Conservation (phyloP, 202 grass and related monocot genomes). For the Thinopyrum obtusiflorum region DNA sequence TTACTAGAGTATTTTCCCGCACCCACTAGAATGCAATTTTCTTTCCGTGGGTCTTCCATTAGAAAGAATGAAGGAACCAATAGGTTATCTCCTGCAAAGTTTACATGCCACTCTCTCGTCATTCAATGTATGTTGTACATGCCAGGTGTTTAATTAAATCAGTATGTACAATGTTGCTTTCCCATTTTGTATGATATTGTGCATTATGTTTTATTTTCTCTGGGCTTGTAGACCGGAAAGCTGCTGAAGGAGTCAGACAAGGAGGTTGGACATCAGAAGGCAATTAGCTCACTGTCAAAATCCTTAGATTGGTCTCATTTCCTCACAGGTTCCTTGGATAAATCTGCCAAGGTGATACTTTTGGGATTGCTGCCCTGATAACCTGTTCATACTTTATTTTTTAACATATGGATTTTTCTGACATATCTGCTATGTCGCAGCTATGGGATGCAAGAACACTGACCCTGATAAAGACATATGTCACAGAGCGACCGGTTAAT, state of each 20-base stretch:
- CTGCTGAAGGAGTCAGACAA: slow-evolving; percentile 72
- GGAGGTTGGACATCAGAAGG: slow-evolving; percentile 69
- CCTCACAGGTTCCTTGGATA: slow-evolving; percentile 79
- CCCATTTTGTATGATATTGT: not conserved
- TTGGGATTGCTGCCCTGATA: not conserved
- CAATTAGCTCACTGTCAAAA: slow-evolving; percentile 68
- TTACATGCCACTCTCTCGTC: not conserved
- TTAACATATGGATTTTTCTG: not conserved
- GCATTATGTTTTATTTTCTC: slow-evolving; percentile 5
- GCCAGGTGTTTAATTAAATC: not conserved
- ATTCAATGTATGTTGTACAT: not conserved
- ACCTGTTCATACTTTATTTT: not conserved
- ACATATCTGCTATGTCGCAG: slow-evolving; percentile 28
- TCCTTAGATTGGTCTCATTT: slow-evolving; percentile 73
- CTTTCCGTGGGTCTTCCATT: not conserved
- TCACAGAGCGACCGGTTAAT: slow-evolving; percentile 83
- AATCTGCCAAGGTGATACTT: slow-evolving; percentile 73
- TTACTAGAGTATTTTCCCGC: not conserved
- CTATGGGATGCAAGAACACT: slow-evolving; percentile 73
- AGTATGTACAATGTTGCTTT: not conserved
- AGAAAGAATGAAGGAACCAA: not conserved
- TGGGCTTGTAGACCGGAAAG: slow-evolving; percentile 60
- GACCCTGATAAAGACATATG: slow-evolving; percentile 77
- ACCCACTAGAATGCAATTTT: not conserved
- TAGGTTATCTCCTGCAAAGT: not conserved